Evolutionary conservation across 257 asterid species (phyloP).

Genomic region (Jacaranda mimosifolia): DNA sequence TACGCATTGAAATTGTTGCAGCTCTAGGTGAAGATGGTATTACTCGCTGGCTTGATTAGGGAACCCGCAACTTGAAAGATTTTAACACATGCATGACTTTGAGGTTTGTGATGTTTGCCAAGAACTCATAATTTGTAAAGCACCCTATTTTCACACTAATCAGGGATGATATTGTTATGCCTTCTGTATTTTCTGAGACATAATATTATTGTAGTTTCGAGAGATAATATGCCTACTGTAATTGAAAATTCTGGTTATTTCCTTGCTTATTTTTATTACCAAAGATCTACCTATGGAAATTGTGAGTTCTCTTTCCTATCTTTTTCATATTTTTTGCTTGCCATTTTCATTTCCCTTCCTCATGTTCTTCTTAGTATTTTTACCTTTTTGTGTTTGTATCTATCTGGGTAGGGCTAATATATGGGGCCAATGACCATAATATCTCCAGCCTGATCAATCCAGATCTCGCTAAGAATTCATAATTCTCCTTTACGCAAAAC

Average conservation of each 20-base stretch:
- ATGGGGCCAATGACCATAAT: too few species aligned
- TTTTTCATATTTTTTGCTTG: neutral
- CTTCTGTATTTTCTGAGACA: constrained; percentile 28
- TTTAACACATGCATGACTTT: constrained; percentile 18
- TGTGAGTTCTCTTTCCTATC: neutral
- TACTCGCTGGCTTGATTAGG: constrained; percentile 95
- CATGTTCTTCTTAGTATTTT: neutral
- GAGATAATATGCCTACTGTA: constrained; percentile 27
- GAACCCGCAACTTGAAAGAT: neutral
- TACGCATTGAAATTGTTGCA: constrained; percentile 86
- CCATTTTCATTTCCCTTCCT: neutral
- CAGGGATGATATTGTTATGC: constrained; percentile 32
- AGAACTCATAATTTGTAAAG: constrained; percentile 37
- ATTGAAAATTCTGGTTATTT: constrained; percentile 29
- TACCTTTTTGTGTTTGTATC: neutral
- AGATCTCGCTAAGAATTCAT: too few species aligned
- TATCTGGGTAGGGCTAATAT: too few species aligned
- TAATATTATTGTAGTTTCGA: constrained; percentile 36
- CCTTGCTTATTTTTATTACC: constrained; percentile 24
- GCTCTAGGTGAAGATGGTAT: constrained; percentile 95
- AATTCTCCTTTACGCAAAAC: too few species aligned
- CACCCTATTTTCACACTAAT: constrained; percentile 38
- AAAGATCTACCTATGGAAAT: neutral
- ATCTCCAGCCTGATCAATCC: too few species aligned
- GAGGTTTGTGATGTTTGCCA: constrained; percentile 40